Conservation (phyloP, 768 basidiomycete species). For the Pluteus cervinus region DNA sequence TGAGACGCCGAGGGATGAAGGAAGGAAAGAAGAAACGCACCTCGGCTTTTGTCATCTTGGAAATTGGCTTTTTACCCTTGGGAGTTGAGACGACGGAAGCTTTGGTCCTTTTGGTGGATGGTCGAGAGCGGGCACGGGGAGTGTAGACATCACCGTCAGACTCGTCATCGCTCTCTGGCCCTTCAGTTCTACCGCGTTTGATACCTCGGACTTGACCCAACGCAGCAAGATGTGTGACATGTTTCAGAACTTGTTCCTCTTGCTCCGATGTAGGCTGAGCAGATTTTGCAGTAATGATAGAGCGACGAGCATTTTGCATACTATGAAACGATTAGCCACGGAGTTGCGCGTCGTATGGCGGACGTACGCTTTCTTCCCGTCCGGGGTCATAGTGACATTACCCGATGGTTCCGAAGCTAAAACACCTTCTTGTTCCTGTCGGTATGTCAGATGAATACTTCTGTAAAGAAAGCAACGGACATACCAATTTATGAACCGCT, state of each 20-base stretch:
- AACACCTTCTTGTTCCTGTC: slow-evolving; percentile 39
- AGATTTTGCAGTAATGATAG: too few species aligned
- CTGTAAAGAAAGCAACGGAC: slow-evolving; percentile 11
- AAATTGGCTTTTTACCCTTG: slow-evolving; percentile 16
- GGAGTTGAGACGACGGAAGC: slow-evolving; percentile 5
- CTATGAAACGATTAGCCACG: slow-evolving; percentile 5
- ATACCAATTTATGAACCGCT: slow-evolving; percentile 38
- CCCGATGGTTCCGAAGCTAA: slow-evolving; percentile 29
- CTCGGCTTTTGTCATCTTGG: slow-evolving; percentile 36
- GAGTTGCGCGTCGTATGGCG: not conserved
- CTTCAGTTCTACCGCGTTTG: slow-evolving; percentile 7
- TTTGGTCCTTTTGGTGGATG: slow-evolving; percentile 8
- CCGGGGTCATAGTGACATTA: slow-evolving; percentile 32
- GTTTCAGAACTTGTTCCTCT: slow-evolving; percentile 33
- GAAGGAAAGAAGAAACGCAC: slow-evolving; percentile 15
- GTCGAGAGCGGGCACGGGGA: slow-evolving; percentile 1
- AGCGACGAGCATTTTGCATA: slow-evolving; percentile 9
- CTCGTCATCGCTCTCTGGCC: slow-evolving; percentile 1
- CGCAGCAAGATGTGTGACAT: slow-evolving; percentile 23
- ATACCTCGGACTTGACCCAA: slow-evolving; percentile 17
- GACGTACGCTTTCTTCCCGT: slow-evolving; percentile 40
- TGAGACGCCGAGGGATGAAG: not conserved
- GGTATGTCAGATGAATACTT: not conserved
- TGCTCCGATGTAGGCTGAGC: slow-evolving; percentile 19
- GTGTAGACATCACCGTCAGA: slow-evolving; percentile 6